These are phyloP conservation scores for Talaromyces borbonicus DNA, from an alignment of 495 filamentous ascomycete species.

Conservation along the genomic window DNA sequence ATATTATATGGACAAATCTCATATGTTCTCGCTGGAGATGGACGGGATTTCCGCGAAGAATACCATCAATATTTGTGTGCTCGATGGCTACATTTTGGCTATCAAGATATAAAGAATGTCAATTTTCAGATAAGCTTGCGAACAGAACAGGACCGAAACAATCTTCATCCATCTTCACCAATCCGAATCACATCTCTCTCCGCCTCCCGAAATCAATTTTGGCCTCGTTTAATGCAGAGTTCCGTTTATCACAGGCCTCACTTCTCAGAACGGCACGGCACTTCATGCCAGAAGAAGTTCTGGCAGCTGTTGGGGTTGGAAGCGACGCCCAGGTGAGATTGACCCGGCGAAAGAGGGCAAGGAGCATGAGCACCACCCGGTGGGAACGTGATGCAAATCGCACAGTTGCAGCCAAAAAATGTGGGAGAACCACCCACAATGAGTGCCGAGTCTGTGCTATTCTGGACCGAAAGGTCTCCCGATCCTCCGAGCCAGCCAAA, in stretches of 20 bases:
- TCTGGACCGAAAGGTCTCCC: conserved; percentile 2
- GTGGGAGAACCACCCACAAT: conserved; percentile 2
- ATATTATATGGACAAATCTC: too few relatives aligned
- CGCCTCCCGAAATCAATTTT: too few relatives aligned
- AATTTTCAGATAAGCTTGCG: too few relatives aligned
- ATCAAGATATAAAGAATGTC: too few relatives aligned
- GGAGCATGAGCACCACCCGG: conserved; percentile 8
- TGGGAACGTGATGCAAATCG: conserved; percentile 7
- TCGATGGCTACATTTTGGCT: too few relatives aligned
- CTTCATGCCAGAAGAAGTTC: conserved; percentile 7
- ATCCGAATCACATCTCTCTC: too few relatives aligned
- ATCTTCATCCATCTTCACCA: too few relatives aligned
- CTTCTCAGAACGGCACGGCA: conserved; percentile 7
- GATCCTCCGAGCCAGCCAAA: conserved; percentile 7
- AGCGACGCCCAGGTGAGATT: conserved; percentile 8
- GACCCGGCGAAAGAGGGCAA: conserved; percentile 6
- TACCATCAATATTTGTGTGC: too few relatives aligned
- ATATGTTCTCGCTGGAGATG: too few relatives aligned
- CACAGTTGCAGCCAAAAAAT: conserved; percentile 5
- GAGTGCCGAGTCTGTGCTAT: not conserved
- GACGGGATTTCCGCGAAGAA: too few relatives aligned
- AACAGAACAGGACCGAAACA: too few relatives aligned
- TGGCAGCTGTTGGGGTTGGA: conserved; percentile 7
- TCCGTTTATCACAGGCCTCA: not conserved
- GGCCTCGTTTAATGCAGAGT: too few relatives aligned